Evolutionary conservation across 345 rosid genomes (phyloP), one percentile per base, ranked within the genome.

Genomic region (Mangifera indica): DNA sequence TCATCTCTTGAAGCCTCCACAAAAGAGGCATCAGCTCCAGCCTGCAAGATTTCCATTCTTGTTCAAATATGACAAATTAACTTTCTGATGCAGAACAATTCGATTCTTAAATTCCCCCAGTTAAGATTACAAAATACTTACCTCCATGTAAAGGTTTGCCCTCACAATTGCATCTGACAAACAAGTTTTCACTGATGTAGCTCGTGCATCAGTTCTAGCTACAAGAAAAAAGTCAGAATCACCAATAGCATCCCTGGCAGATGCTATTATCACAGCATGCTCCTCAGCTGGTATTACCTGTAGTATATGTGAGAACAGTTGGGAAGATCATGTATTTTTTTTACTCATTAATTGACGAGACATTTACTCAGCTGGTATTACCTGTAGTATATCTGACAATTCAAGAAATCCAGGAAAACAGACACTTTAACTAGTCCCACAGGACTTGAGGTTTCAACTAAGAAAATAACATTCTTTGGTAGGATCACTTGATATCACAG

Each of bases 141-240:
- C 84, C 83, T 82, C 88, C 81, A 82, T 74, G 79, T 87, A 85
- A 64, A 84, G 86, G 76, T 79, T 85, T 44, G 84, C 88, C 70
- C 88, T 81, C 63, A 79, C 75, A 70, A 88, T 86, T 74, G 87
- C 90, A 34, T 84, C 87, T 11, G 87, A 78, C 0, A 83, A 83
- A 59, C 86, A 84, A 1, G 77, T 63, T 77, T 81, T 84, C 26
- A 81, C 86, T 3, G 88, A 88, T 5, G 81, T 76, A 5, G 85
- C 90, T 60, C 81, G 63, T 0, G 86, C 87, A 76, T 86, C 84
- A 22, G 86, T 81, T 61, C 92, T 78, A 45, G 85, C 87, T 24
- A 84, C 80, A 24, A 88, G 85, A 77, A 86, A 84, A 68, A 88
- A 83, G 60, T 84, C 85, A 12, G 87, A 74, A 72, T 80, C 83